A percentile compares a stretch with the other conserved stretches of the same genome.
phyloP scores from a whole-genome alignment of 169 alveolate genomes.

The Perkinsus chesapeaki region DNA sequence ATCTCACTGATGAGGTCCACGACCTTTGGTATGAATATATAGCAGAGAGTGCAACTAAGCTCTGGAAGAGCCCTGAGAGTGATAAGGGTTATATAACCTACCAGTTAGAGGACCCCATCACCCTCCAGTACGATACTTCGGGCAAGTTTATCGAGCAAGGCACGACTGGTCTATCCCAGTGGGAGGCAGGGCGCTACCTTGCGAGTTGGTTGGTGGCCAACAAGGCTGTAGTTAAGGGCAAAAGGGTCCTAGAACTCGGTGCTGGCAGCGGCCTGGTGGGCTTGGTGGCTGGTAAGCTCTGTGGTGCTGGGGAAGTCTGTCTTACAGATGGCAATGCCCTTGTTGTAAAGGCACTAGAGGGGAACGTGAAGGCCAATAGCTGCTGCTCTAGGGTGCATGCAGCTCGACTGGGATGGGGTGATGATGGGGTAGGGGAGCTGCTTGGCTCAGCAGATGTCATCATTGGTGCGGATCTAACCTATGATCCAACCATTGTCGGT shows the following conservation, averaged over 20 bases:
- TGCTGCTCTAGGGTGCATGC: background rate
- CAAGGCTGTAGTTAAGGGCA: background rate
- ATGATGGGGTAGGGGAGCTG: background rate
- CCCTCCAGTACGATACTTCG: background rate
- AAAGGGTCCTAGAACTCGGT: slow-evolving; percentile 19
- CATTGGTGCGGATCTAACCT: background rate
- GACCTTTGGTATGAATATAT: background rate
- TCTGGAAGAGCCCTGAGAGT: background rate
- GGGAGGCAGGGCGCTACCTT: background rate
- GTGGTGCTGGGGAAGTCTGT: background rate
- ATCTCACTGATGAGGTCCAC: background rate
- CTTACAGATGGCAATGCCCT: slow-evolving; percentile 21
- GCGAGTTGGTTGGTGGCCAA: background rate
- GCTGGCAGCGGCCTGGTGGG: slow-evolving; percentile 27
- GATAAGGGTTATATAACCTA: background rate
- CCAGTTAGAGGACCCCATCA: background rate
- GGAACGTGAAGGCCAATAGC: background rate
- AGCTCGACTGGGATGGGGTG: slow-evolving; percentile 16
- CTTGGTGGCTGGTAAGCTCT: background rate
- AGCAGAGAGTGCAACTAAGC: background rate
- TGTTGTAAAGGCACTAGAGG: slow-evolving; percentile 14
- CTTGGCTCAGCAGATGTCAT: background rate
- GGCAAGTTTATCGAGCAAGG: background rate
- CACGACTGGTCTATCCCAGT: background rate
- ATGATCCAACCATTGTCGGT: background rate